Evolutionary conservation across 805 yeast genomes (phyloP), one percentile per base, ranked within the genome.

Genomic region (Scheffersomyces coipomensis): DNA sequence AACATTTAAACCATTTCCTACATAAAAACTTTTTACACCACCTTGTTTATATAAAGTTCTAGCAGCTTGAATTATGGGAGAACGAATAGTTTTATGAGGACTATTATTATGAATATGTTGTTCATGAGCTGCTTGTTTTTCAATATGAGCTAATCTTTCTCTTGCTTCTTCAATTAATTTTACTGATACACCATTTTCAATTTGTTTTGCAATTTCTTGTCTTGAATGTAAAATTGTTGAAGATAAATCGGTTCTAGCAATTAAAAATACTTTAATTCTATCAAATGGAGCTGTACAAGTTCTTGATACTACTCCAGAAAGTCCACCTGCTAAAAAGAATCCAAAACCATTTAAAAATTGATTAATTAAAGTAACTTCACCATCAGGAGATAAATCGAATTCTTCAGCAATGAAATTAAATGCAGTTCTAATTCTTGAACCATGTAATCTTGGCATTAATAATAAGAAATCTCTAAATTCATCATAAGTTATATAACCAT

Each of bases 201-300:
- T 62, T 34, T 59, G 64, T 37, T 48, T 44, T 8, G 67, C 68
- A 30, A 71, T 68, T 42, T 64, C 68, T 27, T 66, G 61, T 50
- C 73, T 81, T 10, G 83, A 77, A 42, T 78, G 79, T 34, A 85
- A 60, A 5, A 85, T 65, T 0, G 88, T 84, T 3, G 90, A 83
- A 0, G 86, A 73, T 33, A 85, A 64, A 57, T 85, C 95, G 1
- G 96, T 83, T 59, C 96, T 78, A 1, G 98, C 97, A 53, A 93
- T 93, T 35, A 93, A 68, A 51, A 87, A 93, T 11, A 93, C 98
- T 59, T 93, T 93, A 17, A 93, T 78, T 58, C 99, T 77, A 61
- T 93, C 99, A 47, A 93, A 87, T 9, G 99, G 99, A 0, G 98
- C 99, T 0, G 99, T 93, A 52, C 93, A 85, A 0, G 98, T 89